Evolutionary conservation across 805 yeast genomes (phyloP).

Genomic region (Metschnikowia drakensbergensis): DNA sequence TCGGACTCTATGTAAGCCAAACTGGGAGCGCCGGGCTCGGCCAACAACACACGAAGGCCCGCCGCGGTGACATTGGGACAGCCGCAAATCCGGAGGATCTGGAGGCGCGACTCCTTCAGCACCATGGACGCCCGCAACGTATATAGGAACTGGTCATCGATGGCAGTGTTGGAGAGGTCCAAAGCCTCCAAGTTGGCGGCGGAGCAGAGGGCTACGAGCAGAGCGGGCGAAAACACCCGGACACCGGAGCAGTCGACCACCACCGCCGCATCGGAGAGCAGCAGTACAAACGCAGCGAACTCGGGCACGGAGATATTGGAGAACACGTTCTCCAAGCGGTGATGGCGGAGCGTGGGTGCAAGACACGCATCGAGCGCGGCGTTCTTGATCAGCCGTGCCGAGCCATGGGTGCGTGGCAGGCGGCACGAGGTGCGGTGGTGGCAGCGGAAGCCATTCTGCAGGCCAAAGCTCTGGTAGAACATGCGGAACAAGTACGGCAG

Average conservation of each 20-base stretch:
- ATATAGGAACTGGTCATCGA: constrained; percentile 32
- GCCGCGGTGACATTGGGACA: constrained; percentile 19
- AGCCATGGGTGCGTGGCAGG: background rate
- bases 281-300: constrained; percentile 18
- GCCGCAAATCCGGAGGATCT: constrained; percentile 21
- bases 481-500: constrained; percentile 26
- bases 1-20: constrained; percentile 16
- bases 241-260: constrained; percentile 28
- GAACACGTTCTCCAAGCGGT: constrained; percentile 37
- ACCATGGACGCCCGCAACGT: constrained; percentile 20
- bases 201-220: constrained; percentile 27
- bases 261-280: constrained; percentile 16
- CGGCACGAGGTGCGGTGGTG: constrained; percentile 15
- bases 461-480: constrained; percentile 25
- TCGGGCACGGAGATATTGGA: constrained; percentile 26
- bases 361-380: constrained; percentile 14
- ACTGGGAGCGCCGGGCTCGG: constrained; percentile 5
- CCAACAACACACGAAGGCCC: constrained; percentile 12
- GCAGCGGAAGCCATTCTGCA: constrained; percentile 21
- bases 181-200: constrained; percentile 26
- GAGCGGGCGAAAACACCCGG: constrained; percentile 13
- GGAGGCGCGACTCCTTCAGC: constrained; percentile 20
- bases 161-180: constrained; percentile 25
- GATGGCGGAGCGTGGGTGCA: constrained; percentile 18
- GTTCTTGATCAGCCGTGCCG: constrained; percentile 3